phyloP scores from a whole-genome alignment of 805 yeast genomes.

The Candida argentea region DNA sequence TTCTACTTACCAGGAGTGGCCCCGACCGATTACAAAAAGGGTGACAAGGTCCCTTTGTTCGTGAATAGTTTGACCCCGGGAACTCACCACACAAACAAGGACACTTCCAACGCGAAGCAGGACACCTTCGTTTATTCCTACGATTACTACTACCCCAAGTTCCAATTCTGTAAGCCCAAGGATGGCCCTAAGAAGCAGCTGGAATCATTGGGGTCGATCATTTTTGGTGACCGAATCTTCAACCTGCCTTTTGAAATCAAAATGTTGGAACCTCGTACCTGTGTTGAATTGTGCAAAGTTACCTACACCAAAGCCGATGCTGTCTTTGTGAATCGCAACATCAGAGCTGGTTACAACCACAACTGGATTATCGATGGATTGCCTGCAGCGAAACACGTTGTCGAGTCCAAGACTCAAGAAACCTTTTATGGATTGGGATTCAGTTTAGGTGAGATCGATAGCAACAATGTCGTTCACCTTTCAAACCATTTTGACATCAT shows the following conservation, averaged over 20 bases:
- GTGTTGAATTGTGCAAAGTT: conserved; percentile 56
- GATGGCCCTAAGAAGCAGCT: conserved; percentile 62
- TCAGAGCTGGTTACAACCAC: conserved; percentile 73
- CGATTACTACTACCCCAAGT: conserved; percentile 74
- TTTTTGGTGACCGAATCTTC: conserved; percentile 93
- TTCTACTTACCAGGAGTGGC: conserved; percentile 96
- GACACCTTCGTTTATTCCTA: conserved; percentile 59
- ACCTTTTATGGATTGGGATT: conserved; percentile 75
- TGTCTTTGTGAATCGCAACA: conserved; percentile 65
- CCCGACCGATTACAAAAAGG: conserved; percentile 74
- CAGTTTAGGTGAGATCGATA: conserved; percentile 63
- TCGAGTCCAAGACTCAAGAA: conserved; percentile 48
- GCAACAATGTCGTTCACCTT: conserved; percentile 45
- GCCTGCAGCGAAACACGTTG: conserved; percentile 68
- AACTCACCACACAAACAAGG: conserved; percentile 24
- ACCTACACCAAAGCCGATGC: conserved; percentile 58
- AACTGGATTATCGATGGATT: conserved; percentile 94
- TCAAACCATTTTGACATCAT: conserved; percentile 73
- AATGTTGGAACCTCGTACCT: conserved; percentile 64
- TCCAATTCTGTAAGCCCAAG: conserved; percentile 75
- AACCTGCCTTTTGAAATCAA: conserved; percentile 79
- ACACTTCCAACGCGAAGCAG: conserved; percentile 22
- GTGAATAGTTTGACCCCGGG: conserved; percentile 91
- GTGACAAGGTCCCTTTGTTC: conserved; percentile 62
- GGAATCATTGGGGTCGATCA: conserved; percentile 84